Evolutionary conservation across 106 monocot species (phyloP).

Genomic region (Dendrobium nobile): DNA sequence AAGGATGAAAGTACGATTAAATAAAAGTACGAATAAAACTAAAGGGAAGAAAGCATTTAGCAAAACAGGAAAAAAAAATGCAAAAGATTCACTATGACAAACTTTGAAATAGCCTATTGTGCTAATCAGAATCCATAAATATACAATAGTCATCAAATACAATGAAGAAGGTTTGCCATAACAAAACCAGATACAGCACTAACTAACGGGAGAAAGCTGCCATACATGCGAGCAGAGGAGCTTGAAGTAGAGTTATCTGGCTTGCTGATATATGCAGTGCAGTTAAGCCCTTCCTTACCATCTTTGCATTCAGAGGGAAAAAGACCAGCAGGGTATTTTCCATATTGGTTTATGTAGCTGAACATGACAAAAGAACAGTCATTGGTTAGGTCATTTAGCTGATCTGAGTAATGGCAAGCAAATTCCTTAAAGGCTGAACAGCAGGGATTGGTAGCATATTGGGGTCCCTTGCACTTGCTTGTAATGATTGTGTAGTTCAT

Average conservation of each 20-base stretch:
- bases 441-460: conserved; percentile 1
- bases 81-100: too few relatives aligned
- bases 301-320: not conserved
- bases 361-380: conserved; percentile 10
- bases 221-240: not conserved
- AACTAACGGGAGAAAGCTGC: not conserved
- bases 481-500: conserved; percentile 23
- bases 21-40: too few relatives aligned
- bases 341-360: conserved; percentile 10
- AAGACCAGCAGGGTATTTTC: not conserved
- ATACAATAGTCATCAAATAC: not conserved
- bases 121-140: too few relatives aligned
- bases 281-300: conserved; percentile 7
- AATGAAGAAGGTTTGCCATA: not conserved
- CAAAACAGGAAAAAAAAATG: too few relatives aligned
- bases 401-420: conserved; percentile 9
- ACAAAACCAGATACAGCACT: not conserved
- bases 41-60: too few relatives aligned
- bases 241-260: not conserved
- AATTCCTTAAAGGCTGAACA: conserved; percentile 17
- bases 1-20: too few relatives aligned
- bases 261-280: not conserved
- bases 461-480: conserved; percentile 15
- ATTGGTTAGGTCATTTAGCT: conserved; percentile 8
- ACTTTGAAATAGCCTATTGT: too few relatives aligned